Evolutionary conservation across 305 asterid genomes (phyloP).

Genomic region (Fraxinus latifolia): DNA sequence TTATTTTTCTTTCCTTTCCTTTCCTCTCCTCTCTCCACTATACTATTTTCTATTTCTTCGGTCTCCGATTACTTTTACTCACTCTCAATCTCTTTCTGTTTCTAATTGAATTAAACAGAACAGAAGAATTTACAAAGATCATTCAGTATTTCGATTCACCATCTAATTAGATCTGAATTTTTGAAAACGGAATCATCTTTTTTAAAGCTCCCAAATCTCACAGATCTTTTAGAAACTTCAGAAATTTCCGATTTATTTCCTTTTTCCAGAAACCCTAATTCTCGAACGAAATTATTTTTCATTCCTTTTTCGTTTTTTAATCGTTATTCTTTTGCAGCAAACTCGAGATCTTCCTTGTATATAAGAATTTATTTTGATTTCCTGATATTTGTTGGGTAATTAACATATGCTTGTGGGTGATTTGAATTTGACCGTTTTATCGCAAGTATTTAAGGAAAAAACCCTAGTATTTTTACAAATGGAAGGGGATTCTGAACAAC

Average conservation of each 20-base stretch:
- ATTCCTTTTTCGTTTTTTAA: not conserved
- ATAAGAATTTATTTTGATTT: constrained; percentile 17
- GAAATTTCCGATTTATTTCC: not conserved
- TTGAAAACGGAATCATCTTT: not conserved
- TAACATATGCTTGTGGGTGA: constrained; percentile 33
- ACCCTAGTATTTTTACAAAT: constrained; percentile 29
- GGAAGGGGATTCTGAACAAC: constrained; percentile 53
- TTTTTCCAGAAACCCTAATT: not conserved
- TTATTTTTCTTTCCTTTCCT: not conserved
- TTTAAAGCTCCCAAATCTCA: not conserved
- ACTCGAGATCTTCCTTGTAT: not conserved
- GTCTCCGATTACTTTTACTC: not conserved
- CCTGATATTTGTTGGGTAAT: constrained; percentile 17
- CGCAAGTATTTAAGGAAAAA: constrained; percentile 22
- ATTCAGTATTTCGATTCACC: not conserved
- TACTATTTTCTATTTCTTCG: not conserved
- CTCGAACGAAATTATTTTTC: not conserved
- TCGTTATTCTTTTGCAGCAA: not conserved
- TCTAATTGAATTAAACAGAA: not conserved
- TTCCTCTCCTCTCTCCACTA: not conserved
- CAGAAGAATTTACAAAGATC: not conserved
- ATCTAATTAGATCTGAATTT: not conserved
- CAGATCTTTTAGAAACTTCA: not conserved
- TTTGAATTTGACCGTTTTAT: constrained; percentile 32
- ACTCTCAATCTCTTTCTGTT: not conserved